Conservation (phyloP, 2,329 filamentous ascomycete species). For the Colletotrichum sp. region DNA sequence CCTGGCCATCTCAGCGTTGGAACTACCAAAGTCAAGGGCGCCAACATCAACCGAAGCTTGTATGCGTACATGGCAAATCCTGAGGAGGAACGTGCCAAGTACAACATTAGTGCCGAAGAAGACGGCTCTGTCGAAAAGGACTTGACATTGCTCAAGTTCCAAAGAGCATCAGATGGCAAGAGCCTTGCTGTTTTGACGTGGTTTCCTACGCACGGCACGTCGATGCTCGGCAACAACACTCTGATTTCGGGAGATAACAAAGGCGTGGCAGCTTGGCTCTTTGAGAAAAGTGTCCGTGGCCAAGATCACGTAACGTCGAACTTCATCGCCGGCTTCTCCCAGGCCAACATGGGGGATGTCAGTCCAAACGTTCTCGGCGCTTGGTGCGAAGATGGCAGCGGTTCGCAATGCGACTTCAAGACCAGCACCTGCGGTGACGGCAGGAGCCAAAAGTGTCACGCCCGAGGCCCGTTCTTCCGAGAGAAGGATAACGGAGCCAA, state of each 20-base stretch:
- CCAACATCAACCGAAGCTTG: conserved; percentile 87
- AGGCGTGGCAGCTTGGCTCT: conserved; percentile 82
- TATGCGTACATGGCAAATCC: conserved; percentile 91
- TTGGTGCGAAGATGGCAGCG: conserved; percentile 84
- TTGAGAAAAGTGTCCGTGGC: conserved; percentile 72
- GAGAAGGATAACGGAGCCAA: conserved; percentile 72
- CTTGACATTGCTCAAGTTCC: conserved; percentile 79
- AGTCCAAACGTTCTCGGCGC: conserved; percentile 84
- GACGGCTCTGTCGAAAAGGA: conserved; percentile 52
- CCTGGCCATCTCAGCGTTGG: conserved; percentile 73
- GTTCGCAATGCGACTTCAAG: conserved; percentile 70
- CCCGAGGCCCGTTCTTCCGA: conserved; percentile 70
- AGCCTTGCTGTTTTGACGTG: conserved; percentile 84
- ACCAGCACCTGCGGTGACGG: conserved; percentile 81
- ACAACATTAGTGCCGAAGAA: conserved; percentile 49
- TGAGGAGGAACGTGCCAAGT: conserved; percentile 72
- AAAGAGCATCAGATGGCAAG: conserved; percentile 72
- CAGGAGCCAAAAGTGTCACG: conserved; percentile 71
- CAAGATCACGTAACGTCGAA: conserved; percentile 60
- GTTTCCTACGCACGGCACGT: conserved; percentile 91
- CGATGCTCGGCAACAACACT: conserved; percentile 89
- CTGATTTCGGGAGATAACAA: conserved; percentile 92
- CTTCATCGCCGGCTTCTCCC: conserved; percentile 90
- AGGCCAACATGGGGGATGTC: conserved; percentile 89
- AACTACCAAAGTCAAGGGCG: conserved; percentile 66